Conservation (phyloP, 352 stramenopile species). For the Albugo candida region DNA sequence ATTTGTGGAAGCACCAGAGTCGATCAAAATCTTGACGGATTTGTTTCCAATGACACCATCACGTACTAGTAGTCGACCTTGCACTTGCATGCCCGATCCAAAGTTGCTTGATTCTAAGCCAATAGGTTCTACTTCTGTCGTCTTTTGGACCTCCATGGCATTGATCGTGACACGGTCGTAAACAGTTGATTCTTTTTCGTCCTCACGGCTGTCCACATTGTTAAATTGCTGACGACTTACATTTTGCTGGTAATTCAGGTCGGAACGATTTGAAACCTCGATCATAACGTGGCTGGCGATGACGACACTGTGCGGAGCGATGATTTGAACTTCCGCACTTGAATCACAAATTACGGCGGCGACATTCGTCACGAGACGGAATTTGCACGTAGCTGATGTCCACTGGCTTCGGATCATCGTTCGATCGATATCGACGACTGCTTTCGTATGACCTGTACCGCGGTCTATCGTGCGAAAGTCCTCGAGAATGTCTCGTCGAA, state of each 20-base stretch:
- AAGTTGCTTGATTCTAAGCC: too few relatives aligned
- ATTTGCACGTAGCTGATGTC: background rate
- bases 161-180: background rate
- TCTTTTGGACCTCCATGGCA: background rate
- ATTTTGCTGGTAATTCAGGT: too few relatives aligned
- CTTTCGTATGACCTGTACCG: too few relatives aligned
- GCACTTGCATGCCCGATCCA: too few relatives aligned
- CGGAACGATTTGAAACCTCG: too few relatives aligned
- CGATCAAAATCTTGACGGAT: conserved; percentile 1
- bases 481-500: conserved; percentile 2
- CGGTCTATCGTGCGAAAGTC: background rate
- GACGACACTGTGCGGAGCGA: background rate
- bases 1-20: conserved; percentile 6
- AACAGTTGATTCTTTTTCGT: background rate
- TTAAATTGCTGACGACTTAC: too few relatives aligned
- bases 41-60: background rate
- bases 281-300: background rate
- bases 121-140: too few relatives aligned
- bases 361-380: background rate
- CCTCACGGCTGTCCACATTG: background rate
- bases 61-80: too few relatives aligned
- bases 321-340: background rate
- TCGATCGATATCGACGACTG: background rate
- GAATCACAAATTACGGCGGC: background rate
- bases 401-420: background rate